Conservation (phyloP, 352 stramenopile species). For the Lagenidium sp. region DNA sequence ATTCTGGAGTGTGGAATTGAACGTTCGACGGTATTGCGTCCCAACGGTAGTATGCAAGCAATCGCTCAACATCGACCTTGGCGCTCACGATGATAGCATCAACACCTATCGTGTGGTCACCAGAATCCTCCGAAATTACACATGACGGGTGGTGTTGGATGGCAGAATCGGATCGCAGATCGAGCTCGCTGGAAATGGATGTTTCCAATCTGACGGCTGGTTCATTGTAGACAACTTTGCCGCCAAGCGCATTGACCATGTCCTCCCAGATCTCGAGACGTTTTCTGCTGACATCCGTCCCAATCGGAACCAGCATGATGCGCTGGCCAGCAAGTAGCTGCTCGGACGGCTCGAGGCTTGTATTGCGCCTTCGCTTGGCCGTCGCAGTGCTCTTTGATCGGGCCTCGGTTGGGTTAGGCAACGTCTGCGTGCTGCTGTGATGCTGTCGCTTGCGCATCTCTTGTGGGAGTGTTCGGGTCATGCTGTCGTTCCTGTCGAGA, state of each 20-base stretch:
- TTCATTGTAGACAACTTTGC: conserved; percentile 31
- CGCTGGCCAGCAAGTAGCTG: conserved; percentile 24
- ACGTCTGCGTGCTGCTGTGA: too few species aligned
- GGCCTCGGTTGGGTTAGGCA: neutral
- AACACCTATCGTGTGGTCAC: conserved; percentile 3
- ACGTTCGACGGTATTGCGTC: conserved; percentile 29
- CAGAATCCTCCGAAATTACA: neutral
- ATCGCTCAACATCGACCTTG: conserved; percentile 26
- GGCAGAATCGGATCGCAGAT: too few species aligned
- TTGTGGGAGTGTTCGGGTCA: too few species aligned
- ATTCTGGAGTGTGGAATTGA: conserved; percentile 44
- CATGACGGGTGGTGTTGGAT: neutral
- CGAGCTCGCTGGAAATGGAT: too few species aligned
- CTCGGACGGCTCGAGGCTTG: conserved; percentile 4
- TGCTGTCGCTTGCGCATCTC: too few species aligned
- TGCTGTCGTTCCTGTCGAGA: too few species aligned
- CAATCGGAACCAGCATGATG: conserved; percentile 45
- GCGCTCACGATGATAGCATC: conserved; percentile 37
- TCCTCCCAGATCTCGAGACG: conserved; percentile 53
- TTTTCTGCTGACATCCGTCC: conserved; percentile 54
- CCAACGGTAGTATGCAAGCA: conserved; percentile 19
- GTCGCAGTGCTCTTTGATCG: conserved; percentile 16
- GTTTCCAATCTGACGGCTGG: too few species aligned
- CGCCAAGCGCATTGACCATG: conserved; percentile 43
- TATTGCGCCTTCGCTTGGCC: conserved; percentile 20